These are phyloP conservation scores for Gaeumannomyces sp. DNA, from an alignment of 2,329 filamentous ascomycete species.

Conservation along the genomic window DNA sequence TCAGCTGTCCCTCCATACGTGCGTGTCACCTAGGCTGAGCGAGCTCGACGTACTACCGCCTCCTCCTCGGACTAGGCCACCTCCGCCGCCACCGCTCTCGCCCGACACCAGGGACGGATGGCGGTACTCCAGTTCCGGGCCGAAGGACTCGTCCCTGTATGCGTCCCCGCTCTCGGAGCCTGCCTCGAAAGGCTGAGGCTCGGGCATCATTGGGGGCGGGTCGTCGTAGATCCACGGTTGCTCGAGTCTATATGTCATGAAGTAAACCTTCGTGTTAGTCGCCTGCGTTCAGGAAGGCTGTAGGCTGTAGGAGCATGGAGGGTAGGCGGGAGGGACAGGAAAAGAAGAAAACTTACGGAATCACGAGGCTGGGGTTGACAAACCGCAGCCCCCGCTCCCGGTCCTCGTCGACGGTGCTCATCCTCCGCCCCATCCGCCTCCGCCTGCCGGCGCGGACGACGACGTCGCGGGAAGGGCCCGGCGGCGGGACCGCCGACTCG, in stretches of 20 bases:
- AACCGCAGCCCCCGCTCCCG: constrained; percentile 65
- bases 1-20: constrained; percentile 38
- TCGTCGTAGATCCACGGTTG: constrained; percentile 63
- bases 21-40: constrained; percentile 43
- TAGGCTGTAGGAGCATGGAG: neutral
- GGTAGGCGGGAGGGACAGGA: neutral
- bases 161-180: constrained; percentile 1
- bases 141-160: constrained; percentile 3
- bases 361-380: constrained; percentile 68
- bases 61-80: constrained; percentile 4
- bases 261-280: neutral
- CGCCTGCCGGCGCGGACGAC: constrained; percentile 21
- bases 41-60: constrained; percentile 36
- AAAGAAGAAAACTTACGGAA: constrained; percentile 46
- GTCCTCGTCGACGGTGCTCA: constrained; percentile 66
- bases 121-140: neutral
- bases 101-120: neutral
- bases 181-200: constrained; percentile 5
- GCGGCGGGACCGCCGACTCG: neutral
- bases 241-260: constrained; percentile 44
- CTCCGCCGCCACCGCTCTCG: neutral
- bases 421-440: constrained; percentile 38
- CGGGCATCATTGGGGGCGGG: constrained; percentile 34
- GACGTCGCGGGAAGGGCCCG: constrained; percentile 17
- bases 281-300: neutral